A percentile compares a stretch with the other conserved stretches of the same genome.
Evolutionary conservation across 2,329 filamentous ascomycete genomes (phyloP).

Genomic region (Blumeriella jaapii): DNA sequence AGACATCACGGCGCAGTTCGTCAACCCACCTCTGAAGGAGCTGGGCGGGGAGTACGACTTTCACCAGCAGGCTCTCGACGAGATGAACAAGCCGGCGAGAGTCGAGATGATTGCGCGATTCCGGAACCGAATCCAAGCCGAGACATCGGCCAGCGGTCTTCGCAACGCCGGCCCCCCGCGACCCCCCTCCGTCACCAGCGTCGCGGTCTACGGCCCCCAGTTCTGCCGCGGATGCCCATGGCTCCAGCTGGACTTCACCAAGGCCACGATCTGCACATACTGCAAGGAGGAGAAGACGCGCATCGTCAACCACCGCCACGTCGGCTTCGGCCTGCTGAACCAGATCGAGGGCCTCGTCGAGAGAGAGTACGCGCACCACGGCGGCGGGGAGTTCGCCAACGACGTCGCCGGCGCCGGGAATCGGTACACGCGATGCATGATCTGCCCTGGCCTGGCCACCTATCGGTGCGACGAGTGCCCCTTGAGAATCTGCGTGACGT

Average conservation of each 20-base stretch:
- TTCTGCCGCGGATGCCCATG: slow-evolving; percentile 13
- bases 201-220: no score
- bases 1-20: not conserved
- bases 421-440: slow-evolving; percentile 11
- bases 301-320: slow-evolving; percentile 12
- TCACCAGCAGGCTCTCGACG: not conserved
- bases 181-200: no score
- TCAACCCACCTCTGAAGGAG: slow-evolving; percentile 5
- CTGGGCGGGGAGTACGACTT: not conserved
- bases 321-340: not conserved
- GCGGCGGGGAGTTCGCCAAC: not conserved
- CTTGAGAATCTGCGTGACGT: slow-evolving; percentile 10
- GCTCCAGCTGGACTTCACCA: slow-evolving; percentile 14
- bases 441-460: slow-evolving; percentile 6
- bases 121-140: slow-evolving; percentile 2
- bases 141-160: not conserved
- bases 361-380: not conserved
- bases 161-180: not conserved
- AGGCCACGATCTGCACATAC: slow-evolving; percentile 12
- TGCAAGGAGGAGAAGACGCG: slow-evolving; percentile 8
- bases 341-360: not conserved
- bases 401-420: not conserved
- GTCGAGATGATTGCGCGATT: not conserved
- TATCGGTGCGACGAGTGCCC: slow-evolving; percentile 9
- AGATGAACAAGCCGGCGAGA: not conserved